Conservation (phyloP, 2,329 filamentous ascomycete genomes). For the Fusarium zealandicum region DNA sequence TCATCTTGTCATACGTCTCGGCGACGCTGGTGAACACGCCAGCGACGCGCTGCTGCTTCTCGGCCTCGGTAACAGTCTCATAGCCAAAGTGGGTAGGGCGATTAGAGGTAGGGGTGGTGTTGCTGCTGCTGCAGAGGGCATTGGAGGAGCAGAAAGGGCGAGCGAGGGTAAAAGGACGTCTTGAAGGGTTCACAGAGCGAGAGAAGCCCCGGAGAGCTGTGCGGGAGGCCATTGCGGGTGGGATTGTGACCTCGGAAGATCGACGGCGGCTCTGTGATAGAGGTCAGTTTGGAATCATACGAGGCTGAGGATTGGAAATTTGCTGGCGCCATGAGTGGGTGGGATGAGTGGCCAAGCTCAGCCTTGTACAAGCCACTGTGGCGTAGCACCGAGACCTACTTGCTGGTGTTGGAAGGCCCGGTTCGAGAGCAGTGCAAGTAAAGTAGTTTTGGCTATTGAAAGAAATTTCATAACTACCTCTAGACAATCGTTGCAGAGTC, state of each 20-base stretch:
- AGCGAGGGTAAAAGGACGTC: constrained; percentile 14
- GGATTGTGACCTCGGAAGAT: constrained; percentile 14
- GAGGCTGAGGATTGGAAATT: constrained; percentile 42
- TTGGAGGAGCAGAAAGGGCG: constrained; percentile 44
- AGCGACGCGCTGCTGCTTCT: constrained; percentile 77
- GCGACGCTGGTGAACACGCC: constrained; percentile 95
- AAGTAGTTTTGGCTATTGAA: neutral
- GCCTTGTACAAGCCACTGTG: constrained; percentile 38
- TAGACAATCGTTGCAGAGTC: constrained; percentile 24
- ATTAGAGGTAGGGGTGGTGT: constrained; percentile 48
- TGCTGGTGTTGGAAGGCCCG: neutral
- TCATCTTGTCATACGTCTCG: constrained; percentile 96
- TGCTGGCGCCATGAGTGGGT: constrained; percentile 26
- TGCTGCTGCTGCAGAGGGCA: constrained; percentile 39
- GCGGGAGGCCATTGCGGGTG: constrained; percentile 41
- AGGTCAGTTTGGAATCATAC: constrained; percentile 40
- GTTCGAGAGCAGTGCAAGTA: too few relatives aligned
- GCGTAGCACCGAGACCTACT: constrained; percentile 1
- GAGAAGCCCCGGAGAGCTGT: constrained; percentile 43
- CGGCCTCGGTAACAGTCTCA: constrained; percentile 78
- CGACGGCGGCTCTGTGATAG: constrained; percentile 22
- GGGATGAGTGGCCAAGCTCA: constrained; percentile 12
- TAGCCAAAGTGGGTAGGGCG: constrained; percentile 90
- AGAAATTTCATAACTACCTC: constrained; percentile 1
- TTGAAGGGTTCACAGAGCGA: constrained; percentile 32